Percentiles rank a stretch among this genome's conserved stretches.
These are phyloP conservation scores for Wickerhamomyces sp. DNA, from an alignment of 1,139 yeast genomes.

Conservation along the genomic window DNA sequence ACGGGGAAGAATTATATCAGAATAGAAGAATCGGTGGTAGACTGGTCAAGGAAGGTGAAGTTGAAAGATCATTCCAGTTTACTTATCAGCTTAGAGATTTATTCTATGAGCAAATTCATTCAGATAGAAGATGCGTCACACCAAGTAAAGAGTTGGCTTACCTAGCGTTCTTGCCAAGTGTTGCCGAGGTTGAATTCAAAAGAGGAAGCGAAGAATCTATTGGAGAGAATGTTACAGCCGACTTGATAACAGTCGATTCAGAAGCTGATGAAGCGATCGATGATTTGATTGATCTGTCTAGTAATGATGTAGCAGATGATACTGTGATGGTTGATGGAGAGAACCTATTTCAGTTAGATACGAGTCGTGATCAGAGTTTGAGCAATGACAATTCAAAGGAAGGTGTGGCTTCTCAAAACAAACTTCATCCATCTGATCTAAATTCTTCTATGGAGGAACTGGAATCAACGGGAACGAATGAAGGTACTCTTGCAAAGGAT, in stretches of 20 bases:
- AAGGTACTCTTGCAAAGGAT: constrained; percentile 5
- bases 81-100: constrained; percentile 64
- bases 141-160: constrained; percentile 86
- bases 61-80: constrained; percentile 77
- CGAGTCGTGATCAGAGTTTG: not conserved
- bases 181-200: constrained; percentile 58
- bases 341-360: not conserved
- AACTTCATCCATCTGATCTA: not conserved
- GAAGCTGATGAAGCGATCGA: not conserved
- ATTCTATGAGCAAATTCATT: constrained; percentile 64
- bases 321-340: constrained; percentile 16
- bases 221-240: not conserved
- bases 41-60: constrained; percentile 64
- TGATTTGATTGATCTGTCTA: constrained; percentile 6
- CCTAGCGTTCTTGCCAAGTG: constrained; percentile 76
- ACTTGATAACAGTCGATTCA: constrained; percentile 1
- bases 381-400: not conserved
- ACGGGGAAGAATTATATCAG: constrained; percentile 25
- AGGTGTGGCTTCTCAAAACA: not conserved
- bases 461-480: no score
- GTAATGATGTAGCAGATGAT: constrained; percentile 12
- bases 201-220: constrained; percentile 1
- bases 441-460: not conserved
- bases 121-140: constrained; percentile 59
- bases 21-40: constrained; percentile 82